Percentiles rank a stretch among this genome's conserved stretches.
These are phyloP conservation scores for Xerocomellus chrysenteron DNA, from an alignment of 768 basidiomycete genomes.

Conservation along the genomic window DNA sequence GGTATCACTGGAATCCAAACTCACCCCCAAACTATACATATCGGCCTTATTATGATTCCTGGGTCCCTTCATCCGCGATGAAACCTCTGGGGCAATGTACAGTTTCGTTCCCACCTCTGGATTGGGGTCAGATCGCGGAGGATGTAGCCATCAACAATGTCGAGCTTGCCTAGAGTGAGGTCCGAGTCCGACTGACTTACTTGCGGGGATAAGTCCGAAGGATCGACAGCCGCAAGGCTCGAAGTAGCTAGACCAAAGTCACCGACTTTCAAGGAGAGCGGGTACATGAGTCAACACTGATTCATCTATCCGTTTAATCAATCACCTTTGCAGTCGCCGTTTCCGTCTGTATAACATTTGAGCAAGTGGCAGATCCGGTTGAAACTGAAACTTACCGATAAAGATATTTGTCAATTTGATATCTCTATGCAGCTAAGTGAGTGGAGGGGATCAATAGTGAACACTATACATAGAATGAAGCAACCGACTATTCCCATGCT, in stretches of 20 bases:
- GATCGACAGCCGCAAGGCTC: constrained; percentile 74
- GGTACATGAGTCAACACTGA: background rate
- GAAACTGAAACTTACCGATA: constrained; percentile 58
- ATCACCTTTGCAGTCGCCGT: constrained; percentile 78
- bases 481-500: constrained; percentile 74
- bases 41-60: constrained; percentile 87
- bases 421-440: constrained; percentile 71
- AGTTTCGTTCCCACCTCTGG: constrained; percentile 86
- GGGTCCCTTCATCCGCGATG: constrained; percentile 57
- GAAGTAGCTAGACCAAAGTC: constrained; percentile 93
- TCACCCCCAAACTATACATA: constrained; percentile 89
- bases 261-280: constrained; percentile 52
- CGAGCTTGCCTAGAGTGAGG: constrained; percentile 65
- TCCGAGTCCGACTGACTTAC: constrained; percentile 53
- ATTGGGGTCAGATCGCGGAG: background rate
- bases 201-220: constrained; percentile 58
- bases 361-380: background rate
- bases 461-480: background rate
- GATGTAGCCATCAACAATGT: background rate
- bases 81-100: constrained; percentile 93
- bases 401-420: constrained; percentile 95
- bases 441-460: constrained; percentile 25
- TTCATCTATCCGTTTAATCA: background rate
- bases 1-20: constrained; percentile 23
- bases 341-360: constrained; percentile 53